Percentiles rank a stretch among this genome's conserved stretches.
These are phyloP conservation scores for Coemansia sp. DNA, from an alignment of 192 early-diverging fungal species.

Conservation along the genomic window DNA sequence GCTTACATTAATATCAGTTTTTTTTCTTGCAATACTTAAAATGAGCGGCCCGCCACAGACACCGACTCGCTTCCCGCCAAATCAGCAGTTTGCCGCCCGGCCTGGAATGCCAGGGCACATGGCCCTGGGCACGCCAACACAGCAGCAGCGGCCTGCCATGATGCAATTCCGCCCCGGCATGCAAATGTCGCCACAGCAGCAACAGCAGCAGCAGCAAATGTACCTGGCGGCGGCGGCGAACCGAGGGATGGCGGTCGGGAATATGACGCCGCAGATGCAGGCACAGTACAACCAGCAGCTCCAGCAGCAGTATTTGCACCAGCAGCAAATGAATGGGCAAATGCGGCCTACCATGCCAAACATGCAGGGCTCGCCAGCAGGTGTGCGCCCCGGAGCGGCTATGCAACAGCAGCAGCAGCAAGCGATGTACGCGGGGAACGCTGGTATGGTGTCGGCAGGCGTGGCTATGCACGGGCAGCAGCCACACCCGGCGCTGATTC, in stretches of 20 bases:
- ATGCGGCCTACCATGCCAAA: slow-evolving; percentile 15
- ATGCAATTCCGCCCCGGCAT: slow-evolving; percentile 28
- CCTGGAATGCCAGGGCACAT: slow-evolving; percentile 23
- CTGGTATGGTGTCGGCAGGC: slow-evolving; percentile 18
- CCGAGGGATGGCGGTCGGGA: neutral
- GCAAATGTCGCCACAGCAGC: slow-evolving; percentile 7
- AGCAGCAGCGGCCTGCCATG: slow-evolving; percentile 28
- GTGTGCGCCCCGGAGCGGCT: slow-evolving; percentile 9
- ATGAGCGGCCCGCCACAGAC: slow-evolving; percentile 43
- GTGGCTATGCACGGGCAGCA: slow-evolving; percentile 24
- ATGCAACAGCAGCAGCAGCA: slow-evolving; percentile 25
- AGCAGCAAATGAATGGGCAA: slow-evolving; percentile 21
- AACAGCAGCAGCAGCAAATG: slow-evolving; percentile 6
- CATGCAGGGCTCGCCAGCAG: slow-evolving; percentile 1
- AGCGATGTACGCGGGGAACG: slow-evolving; percentile 20
- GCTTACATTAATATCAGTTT: neutral
- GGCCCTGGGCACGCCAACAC: slow-evolving; percentile 12
- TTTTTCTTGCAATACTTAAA: neutral
- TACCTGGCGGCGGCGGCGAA: slow-evolving; percentile 14
- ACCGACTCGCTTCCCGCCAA: slow-evolving; percentile 27
- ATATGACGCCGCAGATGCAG: slow-evolving; percentile 24
- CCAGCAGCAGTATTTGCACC: slow-evolving; percentile 30
- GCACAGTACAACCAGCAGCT: slow-evolving; percentile 14
- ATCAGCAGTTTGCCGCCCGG: slow-evolving; percentile 23
- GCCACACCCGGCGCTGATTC: slow-evolving; percentile 37